Evolutionary conservation across 2,329 filamentous ascomycete species (phyloP).

Genomic region (Diaporthe ampelina): DNA sequence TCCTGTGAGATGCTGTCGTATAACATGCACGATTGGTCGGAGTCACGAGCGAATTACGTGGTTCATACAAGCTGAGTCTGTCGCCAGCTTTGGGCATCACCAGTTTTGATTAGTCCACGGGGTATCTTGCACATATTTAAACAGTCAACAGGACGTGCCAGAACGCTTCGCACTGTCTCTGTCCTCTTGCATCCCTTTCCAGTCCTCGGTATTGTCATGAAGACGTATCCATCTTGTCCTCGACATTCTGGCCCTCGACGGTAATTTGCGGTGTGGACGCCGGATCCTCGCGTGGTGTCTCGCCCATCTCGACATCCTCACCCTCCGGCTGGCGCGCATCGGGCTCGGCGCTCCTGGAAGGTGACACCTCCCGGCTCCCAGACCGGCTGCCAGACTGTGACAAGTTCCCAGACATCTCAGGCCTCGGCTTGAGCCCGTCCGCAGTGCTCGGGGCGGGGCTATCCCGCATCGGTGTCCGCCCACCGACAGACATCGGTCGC

Average conservation of each 20-base stretch:
- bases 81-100: not conserved
- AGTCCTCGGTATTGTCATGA: conserved; percentile 39
- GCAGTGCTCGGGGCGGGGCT: conserved; percentile 49
- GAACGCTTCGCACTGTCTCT: not conserved
- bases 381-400: conserved; percentile 57
- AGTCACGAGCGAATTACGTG: not conserved
- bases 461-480: conserved; percentile 49
- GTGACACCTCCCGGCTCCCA: conserved; percentile 55
- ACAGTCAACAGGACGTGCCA: conserved; percentile 2
- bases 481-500: conserved; percentile 47
- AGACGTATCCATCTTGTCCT: conserved; percentile 78
- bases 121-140: conserved; percentile 38
- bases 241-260: conserved; percentile 63
- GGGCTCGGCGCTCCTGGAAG: conserved; percentile 48
- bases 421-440: conserved; percentile 52
- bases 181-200: not conserved
- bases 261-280: conserved; percentile 61
- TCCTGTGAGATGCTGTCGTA: too few species aligned
- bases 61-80: not conserved
- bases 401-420: conserved; percentile 49
- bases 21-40: not conserved
- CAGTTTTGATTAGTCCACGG: conserved; percentile 9
- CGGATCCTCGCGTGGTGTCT: conserved; percentile 68
- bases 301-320: conserved; percentile 73
- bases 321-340: conserved; percentile 49